phyloP scores from a whole-genome alignment of 2,329 filamentous ascomycete species.

The Alternaria sp. region DNA sequence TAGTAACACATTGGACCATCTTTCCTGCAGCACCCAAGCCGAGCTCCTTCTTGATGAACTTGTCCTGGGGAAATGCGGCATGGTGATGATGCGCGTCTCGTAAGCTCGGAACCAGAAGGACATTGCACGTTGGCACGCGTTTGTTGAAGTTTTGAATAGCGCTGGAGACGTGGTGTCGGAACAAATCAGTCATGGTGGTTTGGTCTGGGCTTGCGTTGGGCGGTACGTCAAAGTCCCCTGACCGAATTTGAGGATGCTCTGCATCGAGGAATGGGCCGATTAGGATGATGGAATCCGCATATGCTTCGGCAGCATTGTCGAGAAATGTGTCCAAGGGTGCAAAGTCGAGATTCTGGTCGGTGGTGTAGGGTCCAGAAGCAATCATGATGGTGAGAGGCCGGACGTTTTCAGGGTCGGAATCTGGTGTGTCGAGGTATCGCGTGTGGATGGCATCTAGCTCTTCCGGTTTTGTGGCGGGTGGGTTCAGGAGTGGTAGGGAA shows the following conservation, averaged over 20 bases:
- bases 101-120: slow-evolving; percentile 82
- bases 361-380: slow-evolving; percentile 87
- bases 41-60: slow-evolving; percentile 72
- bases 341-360: slow-evolving; percentile 90
- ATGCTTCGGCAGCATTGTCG: slow-evolving; percentile 74
- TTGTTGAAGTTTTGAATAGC: slow-evolving; percentile 74
- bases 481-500: slow-evolving; percentile 75
- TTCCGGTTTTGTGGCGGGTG: slow-evolving; percentile 72
- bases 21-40: slow-evolving; percentile 71
- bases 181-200: slow-evolving; percentile 81
- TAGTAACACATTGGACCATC: slow-evolving; percentile 79
- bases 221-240: slow-evolving; percentile 57
- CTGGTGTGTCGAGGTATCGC: slow-evolving; percentile 70
- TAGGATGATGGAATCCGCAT: slow-evolving; percentile 81
- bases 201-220: slow-evolving; percentile 67
- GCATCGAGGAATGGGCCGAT: slow-evolving; percentile 89
- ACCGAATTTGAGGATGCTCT: slow-evolving; percentile 85
- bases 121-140: slow-evolving; percentile 78
- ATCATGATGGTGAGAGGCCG: slow-evolving; percentile 79
- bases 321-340: slow-evolving; percentile 86
- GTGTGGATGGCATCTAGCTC: slow-evolving; percentile 74
- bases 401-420: slow-evolving; percentile 58
- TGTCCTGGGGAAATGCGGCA: slow-evolving; percentile 84
- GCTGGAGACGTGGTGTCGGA: slow-evolving; percentile 79
- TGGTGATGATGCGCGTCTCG: slow-evolving; percentile 83